Evolutionary conservation across 164 flowering plant species (phyloP).

Genomic region (Umbilicus rupestris): DNA sequence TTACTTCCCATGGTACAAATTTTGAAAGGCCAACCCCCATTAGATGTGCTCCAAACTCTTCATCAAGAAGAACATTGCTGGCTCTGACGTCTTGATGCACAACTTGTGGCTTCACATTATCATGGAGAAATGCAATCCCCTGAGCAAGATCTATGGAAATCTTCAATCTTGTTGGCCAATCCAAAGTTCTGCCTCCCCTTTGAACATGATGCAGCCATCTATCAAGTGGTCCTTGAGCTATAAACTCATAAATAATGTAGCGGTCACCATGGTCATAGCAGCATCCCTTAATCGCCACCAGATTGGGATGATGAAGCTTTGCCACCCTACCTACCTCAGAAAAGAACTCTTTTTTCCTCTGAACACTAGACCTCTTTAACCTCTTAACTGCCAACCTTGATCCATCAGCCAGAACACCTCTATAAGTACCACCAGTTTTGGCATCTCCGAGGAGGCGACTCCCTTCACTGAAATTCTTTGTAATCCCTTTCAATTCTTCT

Average conservation of each 20-base stretch:
- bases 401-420: conserved; percentile 79
- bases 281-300: conserved; percentile 87
- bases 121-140: conserved; percentile 97
- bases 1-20: conserved; percentile 90
- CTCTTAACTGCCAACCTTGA: conserved; percentile 86
- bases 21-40: conserved; percentile 97
- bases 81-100: conserved; percentile 92
- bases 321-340: conserved; percentile 89
- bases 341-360: conserved; percentile 88
- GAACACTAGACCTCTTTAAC: conserved; percentile 81
- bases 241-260: conserved; percentile 85
- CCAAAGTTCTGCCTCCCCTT: conserved; percentile 78
- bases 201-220: conserved; percentile 94
- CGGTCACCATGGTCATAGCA: conserved; percentile 94
- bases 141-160: conserved; percentile 86
- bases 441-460: conserved; percentile 87
- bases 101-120: conserved; percentile 93
- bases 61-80: conserved; percentile 81
- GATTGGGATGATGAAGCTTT: conserved; percentile 77
- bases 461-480: conserved; percentile 93
- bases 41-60: conserved; percentile 81
- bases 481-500: conserved; percentile 73
- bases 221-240: conserved; percentile 81
- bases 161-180: conserved; percentile 91
- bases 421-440: conserved; percentile 86